Conservation (phyloP, 129 eudicot genomes). For the Helichrysum umbraculigerum region DNA sequence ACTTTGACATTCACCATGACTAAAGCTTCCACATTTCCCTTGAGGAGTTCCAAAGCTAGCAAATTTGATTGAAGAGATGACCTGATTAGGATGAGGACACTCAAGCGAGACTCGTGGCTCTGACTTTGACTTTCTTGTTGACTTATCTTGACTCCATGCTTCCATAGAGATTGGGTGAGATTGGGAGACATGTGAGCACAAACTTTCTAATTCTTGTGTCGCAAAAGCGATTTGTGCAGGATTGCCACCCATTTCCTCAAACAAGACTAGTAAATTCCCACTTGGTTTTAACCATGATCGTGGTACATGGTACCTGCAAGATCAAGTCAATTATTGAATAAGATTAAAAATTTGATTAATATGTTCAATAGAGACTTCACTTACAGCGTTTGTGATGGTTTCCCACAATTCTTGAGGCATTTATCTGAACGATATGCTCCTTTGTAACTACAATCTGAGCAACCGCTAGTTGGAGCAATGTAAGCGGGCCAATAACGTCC, state of each 20-base stretch:
- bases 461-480: constrained; percentile 57
- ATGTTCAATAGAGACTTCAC: constrained; percentile 26
- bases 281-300: constrained; percentile 81
- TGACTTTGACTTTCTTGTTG: background rate
- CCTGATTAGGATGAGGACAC: constrained; percentile 30
- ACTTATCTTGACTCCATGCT: constrained; percentile 6
- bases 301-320: constrained; percentile 84
- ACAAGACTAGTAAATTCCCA: constrained; percentile 61
- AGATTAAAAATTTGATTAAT: background rate
- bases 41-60: constrained; percentile 45
- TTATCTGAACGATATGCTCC: constrained; percentile 56
- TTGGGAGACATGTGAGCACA: constrained; percentile 79
- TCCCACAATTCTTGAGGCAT: constrained; percentile 84
- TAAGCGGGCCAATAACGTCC: constrained; percentile 96
- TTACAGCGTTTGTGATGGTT: constrained; percentile 85
- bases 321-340: background rate
- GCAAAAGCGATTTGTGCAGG: constrained; percentile 71
- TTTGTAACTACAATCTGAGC: constrained; percentile 69
- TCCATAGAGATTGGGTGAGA: constrained; percentile 12
- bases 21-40: constrained; percentile 39
- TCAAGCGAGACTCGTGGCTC: constrained; percentile 16
- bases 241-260: constrained; percentile 91
- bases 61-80: constrained; percentile 19
- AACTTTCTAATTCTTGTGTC: constrained; percentile 49
- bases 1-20: constrained; percentile 83